A percentile compares a stretch with the other conserved stretches of the same genome.
phyloP scores from a whole-genome alignment of 805 yeast genomes.

The Hanseniaspora guilliermondii region DNA sequence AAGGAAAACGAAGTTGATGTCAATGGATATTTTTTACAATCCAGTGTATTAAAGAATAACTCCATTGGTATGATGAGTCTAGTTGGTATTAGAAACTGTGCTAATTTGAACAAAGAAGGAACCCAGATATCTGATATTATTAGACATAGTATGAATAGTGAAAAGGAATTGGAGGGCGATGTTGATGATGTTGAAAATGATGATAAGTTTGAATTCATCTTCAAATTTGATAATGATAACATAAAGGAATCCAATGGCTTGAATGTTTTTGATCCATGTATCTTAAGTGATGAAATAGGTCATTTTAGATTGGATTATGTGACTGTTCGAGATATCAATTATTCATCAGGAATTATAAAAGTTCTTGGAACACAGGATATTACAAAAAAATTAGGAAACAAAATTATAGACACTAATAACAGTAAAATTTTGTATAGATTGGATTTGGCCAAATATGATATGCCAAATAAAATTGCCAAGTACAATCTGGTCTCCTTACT shows the following conservation, averaged over 20 bases:
- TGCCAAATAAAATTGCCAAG: constrained; percentile 64
- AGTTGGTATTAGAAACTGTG: constrained; percentile 33
- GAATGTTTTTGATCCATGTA: constrained; percentile 45
- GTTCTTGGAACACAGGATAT: constrained; percentile 24
- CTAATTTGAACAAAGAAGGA: constrained; percentile 35
- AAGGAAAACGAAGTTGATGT: constrained; percentile 35
- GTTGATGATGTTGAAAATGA: constrained; percentile 39
- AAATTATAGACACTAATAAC: background rate
- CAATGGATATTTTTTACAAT: constrained; percentile 4
- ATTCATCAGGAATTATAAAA: constrained; percentile 42
- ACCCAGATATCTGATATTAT: constrained; percentile 42
- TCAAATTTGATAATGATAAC: background rate
- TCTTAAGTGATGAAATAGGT: constrained; percentile 70
- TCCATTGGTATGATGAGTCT: constrained; percentile 10
- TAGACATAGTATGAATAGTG: constrained; percentile 34
- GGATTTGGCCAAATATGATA: constrained; percentile 68
- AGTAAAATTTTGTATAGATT: constrained; percentile 39
- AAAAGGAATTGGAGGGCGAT: constrained; percentile 51
- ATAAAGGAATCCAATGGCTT: constrained; percentile 33
- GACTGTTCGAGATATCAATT: constrained; percentile 34
- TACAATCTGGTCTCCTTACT: constrained; percentile 64
- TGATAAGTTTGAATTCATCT: constrained; percentile 16
- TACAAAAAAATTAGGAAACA: constrained; percentile 15
- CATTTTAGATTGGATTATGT: constrained; percentile 66
- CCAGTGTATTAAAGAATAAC: background rate